Conservation (phyloP, 257 asterid species). For the Perilla frutescens region DNA sequence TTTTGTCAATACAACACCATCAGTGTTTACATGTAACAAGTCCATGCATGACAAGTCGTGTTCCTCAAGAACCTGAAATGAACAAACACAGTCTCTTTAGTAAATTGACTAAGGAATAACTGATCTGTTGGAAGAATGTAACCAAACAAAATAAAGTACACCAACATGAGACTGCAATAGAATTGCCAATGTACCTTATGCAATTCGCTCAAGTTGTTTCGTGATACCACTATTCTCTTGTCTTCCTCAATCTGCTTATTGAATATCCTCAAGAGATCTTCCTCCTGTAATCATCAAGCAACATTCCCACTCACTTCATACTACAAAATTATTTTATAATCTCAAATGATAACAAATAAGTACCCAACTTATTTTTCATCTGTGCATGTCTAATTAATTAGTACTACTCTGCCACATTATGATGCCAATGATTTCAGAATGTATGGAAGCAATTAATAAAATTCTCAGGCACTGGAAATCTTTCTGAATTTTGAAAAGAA, state of each 20-base stretch:
- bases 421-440: slow-evolving; percentile 14
- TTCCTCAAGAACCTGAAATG: slow-evolving; percentile 90
- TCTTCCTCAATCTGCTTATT: slow-evolving; percentile 96
- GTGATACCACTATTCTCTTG: slow-evolving; percentile 79
- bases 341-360: background rate
- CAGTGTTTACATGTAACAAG: slow-evolving; percentile 74
- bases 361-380: background rate
- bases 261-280: slow-evolving; percentile 77
- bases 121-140: slow-evolving; percentile 25
- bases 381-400: slow-evolving; percentile 17
- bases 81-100: slow-evolving; percentile 21
- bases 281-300: slow-evolving; percentile 71
- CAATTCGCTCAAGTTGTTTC: slow-evolving; percentile 86
- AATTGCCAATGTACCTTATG: slow-evolving; percentile 63
- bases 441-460: background rate
- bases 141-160: slow-evolving; percentile 22
- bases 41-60: slow-evolving; percentile 78
- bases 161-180: slow-evolving; percentile 19
- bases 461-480: background rate
- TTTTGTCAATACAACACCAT: slow-evolving; percentile 80
- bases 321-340: slow-evolving; percentile 18
- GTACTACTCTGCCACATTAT: slow-evolving; percentile 11
- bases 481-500: slow-evolving; percentile 19
- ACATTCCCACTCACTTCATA: slow-evolving; percentile 23
- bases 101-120: background rate